Evolutionary conservation across 495 filamentous ascomycete species (phyloP).

Genomic region (Hypoxylon rickii): DNA sequence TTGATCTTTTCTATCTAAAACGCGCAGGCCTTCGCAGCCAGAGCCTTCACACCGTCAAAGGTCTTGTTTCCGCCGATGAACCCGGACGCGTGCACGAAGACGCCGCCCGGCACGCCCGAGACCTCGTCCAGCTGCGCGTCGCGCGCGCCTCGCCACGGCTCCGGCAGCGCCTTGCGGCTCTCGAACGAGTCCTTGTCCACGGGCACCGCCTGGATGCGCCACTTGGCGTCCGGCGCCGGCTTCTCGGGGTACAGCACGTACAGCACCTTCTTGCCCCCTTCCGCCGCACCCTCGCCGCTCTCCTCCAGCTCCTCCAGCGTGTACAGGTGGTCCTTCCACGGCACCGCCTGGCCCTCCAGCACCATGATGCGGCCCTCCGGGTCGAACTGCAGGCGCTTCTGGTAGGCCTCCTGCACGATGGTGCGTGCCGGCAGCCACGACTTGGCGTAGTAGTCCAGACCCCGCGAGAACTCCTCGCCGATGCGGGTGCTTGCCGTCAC

Average conservation of each 20-base stretch:
- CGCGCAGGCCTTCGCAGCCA: constrained; percentile 72
- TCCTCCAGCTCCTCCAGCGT: constrained; percentile 71
- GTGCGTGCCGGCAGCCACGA: constrained; percentile 89
- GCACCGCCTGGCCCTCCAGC: constrained; percentile 71
- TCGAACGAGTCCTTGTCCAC: constrained; percentile 80
- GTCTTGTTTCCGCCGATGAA: constrained; percentile 96
- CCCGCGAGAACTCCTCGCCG: constrained; percentile 80
- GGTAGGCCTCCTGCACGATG: constrained; percentile 73
- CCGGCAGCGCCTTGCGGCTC: constrained; percentile 87
- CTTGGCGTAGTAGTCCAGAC: constrained; percentile 69
- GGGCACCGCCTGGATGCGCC: constrained; percentile 90
- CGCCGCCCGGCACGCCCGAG: constrained; percentile 71
- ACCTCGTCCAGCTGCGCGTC: constrained; percentile 81
- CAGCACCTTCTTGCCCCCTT: constrained; percentile 55
- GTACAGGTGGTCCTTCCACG: constrained; percentile 97
- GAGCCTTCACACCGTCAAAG: constrained; percentile 82
- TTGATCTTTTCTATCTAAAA: constrained; percentile 20
- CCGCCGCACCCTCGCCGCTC: constrained; percentile 35
- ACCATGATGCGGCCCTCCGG: constrained; percentile 78
- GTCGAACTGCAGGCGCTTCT: constrained; percentile 66
- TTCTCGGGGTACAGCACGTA: constrained; percentile 96
- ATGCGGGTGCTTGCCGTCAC: constrained; percentile 74
- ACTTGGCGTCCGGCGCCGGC: constrained; percentile 69
- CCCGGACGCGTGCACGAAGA: constrained; percentile 92
- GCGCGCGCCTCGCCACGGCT: constrained; percentile 85